Percentiles rank a stretch among this genome's conserved stretches.
These are phyloP conservation scores for Cladosporium halotolerans DNA, from an alignment of 2,329 filamentous ascomycete species.

Conservation along the genomic window DNA sequence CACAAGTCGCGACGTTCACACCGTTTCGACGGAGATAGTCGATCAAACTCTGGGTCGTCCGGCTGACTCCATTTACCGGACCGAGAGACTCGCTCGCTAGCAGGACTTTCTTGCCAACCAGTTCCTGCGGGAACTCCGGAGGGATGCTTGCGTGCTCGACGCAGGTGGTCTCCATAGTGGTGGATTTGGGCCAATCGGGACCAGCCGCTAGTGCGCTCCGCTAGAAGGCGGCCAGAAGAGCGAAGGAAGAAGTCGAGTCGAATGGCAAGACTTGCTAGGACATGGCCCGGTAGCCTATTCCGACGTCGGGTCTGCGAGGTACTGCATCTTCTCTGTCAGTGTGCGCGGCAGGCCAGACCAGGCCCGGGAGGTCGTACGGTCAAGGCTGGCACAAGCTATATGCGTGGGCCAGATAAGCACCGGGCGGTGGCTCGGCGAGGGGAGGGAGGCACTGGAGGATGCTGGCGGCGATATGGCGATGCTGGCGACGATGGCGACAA, in stretches of 20 bases:
- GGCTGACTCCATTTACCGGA: slow-evolving; percentile 66
- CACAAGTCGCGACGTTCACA: slow-evolving; percentile 60
- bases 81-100: slow-evolving; percentile 67
- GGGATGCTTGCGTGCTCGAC: not conserved
- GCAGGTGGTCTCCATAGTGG: slow-evolving; percentile 4
- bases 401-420: not conserved
- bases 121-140: slow-evolving; percentile 35
- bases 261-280: not conserved
- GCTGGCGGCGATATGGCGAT: not conserved
- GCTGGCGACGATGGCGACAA: not conserved
- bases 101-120: slow-evolving; percentile 57
- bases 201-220: not conserved
- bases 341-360: not conserved
- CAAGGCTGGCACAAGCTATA: not conserved
- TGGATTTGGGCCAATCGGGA: not conserved
- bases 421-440: not conserved
- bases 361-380: not conserved
- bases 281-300: not conserved
- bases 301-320: not conserved
- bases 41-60: slow-evolving; percentile 63
- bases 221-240: not conserved
- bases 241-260: slow-evolving; percentile 3
- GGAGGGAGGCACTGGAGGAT: not conserved
- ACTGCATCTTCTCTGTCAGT: not conserved
- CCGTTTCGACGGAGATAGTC: slow-evolving; percentile 60